A percentile compares a stretch with the other conserved stretches of the same genome.
Evolutionary conservation across 1,139 yeast genomes (phyloP).

Genomic region (Taphrina pruni): DNA sequence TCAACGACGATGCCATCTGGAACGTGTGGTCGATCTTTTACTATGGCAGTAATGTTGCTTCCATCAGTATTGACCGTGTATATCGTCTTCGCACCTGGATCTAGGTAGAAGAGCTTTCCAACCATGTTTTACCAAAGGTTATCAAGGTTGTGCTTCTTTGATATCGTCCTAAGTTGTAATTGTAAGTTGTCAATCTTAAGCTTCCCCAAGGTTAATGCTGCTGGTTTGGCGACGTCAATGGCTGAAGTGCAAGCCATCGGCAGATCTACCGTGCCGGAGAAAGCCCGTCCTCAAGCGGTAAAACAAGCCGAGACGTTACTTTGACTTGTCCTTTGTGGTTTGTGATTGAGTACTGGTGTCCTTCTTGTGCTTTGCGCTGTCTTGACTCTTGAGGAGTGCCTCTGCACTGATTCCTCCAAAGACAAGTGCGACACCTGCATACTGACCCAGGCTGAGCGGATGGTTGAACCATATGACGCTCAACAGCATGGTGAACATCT

Average conservation of each 20-base stretch:
- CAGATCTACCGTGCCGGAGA: neutral
- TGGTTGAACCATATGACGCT: slow-evolving; percentile 89
- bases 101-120: slow-evolving; percentile 5
- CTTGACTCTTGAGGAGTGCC: slow-evolving; percentile 57
- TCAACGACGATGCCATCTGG: slow-evolving; percentile 8
- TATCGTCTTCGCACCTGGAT: neutral
- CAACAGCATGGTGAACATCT: slow-evolving; percentile 91
- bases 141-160: too few relatives aligned
- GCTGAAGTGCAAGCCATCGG: neutral
- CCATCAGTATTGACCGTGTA: neutral
- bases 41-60: neutral
- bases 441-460: slow-evolving; percentile 64
- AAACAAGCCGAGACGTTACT: neutral
- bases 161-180: too few relatives aligned
- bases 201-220: too few relatives aligned
- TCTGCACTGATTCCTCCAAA: slow-evolving; percentile 81
- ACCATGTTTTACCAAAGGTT: neutral
- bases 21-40: slow-evolving; percentile 8
- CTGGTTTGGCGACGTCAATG: neutral
- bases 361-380: slow-evolving; percentile 44
- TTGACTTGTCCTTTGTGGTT: neutral
- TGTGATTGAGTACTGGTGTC: neutral
- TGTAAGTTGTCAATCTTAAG: too few relatives aligned
- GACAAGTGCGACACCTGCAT: slow-evolving; percentile 79
- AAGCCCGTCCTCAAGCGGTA: neutral